A percentile compares a stretch with the other conserved stretches of the same genome.
phyloP scores from a whole-genome alignment of 2,329 filamentous ascomycete species.

The Didymella pinodella region DNA sequence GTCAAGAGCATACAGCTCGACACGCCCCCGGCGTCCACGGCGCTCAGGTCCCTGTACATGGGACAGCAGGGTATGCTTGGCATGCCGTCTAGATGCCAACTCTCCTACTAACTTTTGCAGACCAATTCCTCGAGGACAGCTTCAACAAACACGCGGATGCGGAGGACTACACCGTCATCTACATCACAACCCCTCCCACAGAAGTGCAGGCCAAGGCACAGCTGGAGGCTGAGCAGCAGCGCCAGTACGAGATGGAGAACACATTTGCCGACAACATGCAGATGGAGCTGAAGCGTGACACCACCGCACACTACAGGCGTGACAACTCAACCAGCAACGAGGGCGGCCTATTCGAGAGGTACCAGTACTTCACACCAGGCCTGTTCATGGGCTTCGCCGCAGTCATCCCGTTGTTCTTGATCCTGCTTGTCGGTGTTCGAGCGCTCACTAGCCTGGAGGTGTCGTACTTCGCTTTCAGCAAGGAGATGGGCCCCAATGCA shows the following conservation, averaged over 20 bases:
- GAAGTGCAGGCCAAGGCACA: constrained; percentile 35
- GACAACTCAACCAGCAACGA: constrained; percentile 31
- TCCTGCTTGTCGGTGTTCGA: constrained; percentile 79
- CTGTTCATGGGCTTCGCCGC: constrained; percentile 87
- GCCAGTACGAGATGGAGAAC: constrained; percentile 69
- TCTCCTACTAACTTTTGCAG: constrained; percentile 25
- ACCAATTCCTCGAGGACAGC: constrained; percentile 33
- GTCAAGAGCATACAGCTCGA: constrained; percentile 25
- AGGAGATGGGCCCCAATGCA: constrained; percentile 88
- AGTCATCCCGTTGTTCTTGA: constrained; percentile 73
- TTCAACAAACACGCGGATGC: constrained; percentile 52
- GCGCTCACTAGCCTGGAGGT: constrained; percentile 84
- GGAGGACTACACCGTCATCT: constrained; percentile 75
- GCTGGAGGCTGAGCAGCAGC: constrained; percentile 29
- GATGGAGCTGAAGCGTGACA: constrained; percentile 76
- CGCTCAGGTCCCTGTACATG: constrained; percentile 27
- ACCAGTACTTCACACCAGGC: constrained; percentile 91
- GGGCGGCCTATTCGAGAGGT: constrained; percentile 78
- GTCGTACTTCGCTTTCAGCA: constrained; percentile 93
- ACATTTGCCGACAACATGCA: constrained; percentile 70
- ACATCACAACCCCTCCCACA: constrained; percentile 69
- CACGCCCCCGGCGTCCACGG: constrained; percentile 24
- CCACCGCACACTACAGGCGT: constrained; percentile 46
- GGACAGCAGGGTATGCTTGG: constrained; percentile 30
- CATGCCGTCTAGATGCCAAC: neutral